These are phyloP conservation scores for Agastache rugosa DNA, from an alignment of 257 asterid species.

Conservation along the genomic window DNA sequence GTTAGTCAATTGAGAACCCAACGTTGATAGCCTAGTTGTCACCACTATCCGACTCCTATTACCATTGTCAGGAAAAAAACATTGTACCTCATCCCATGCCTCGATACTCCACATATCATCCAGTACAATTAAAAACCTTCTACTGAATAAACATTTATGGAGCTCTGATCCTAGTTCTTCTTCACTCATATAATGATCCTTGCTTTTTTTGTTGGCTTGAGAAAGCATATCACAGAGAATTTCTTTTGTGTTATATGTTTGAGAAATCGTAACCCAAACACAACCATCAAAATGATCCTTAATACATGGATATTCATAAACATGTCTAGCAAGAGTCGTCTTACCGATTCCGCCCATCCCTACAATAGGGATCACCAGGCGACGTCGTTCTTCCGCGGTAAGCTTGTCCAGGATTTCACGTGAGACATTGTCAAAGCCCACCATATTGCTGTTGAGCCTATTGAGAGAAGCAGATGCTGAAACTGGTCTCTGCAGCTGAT, in stretches of 20 bases:
- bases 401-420: too few relatives aligned
- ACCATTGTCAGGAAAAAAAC: neutral
- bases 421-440: too few relatives aligned
- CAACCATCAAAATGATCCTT: neutral
- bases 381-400: too few relatives aligned
- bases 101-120: slow-evolving; percentile 4
- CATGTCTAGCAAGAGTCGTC: too few relatives aligned
- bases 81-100: neutral
- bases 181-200: neutral
- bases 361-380: too few relatives aligned
- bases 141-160: neutral
- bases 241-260: neutral
- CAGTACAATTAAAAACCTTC: neutral
- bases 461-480: neutral
- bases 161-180: neutral
- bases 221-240: neutral
- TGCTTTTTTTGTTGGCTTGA: neutral
- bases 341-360: too few relatives aligned
- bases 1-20: neutral
- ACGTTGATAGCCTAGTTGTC: neutral
- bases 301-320: too few relatives aligned
- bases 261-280: neutral
- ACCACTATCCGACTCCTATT: neutral
- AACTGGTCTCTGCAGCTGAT: neutral
- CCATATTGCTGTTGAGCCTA: too few relatives aligned